A percentile compares a stretch with the other conserved stretches of the same genome.
phyloP scores from a whole-genome alignment of 1,139 yeast species.

The Yamadazyma atlantica region DNA sequence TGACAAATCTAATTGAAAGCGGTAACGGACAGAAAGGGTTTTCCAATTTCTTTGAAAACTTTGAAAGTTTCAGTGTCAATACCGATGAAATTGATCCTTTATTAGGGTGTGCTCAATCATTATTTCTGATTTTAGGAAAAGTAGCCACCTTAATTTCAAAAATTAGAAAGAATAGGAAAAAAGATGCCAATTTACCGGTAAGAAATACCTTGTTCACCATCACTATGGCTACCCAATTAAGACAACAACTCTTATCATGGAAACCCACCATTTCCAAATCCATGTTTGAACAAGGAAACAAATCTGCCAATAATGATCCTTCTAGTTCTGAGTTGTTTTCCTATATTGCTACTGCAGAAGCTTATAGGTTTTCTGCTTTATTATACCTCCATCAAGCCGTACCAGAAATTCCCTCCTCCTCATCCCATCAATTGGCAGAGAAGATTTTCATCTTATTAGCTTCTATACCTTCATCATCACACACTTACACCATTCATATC shows the following conservation, averaged over 20 bases:
- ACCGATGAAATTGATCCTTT: conserved; percentile 57
- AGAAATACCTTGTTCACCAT: conserved; percentile 48
- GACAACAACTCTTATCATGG: conserved; percentile 55
- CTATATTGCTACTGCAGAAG: conserved; percentile 68
- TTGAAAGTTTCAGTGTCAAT: conserved; percentile 28
- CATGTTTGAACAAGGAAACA: conserved; percentile 28
- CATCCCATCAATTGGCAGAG: conserved; percentile 58
- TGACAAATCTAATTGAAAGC: conserved; percentile 10
- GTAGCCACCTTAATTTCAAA: conserved; percentile 57
- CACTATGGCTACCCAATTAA: conserved; percentile 54
- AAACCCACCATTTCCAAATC: conserved; percentile 44
- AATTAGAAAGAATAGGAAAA: conserved; percentile 34
- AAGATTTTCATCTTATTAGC: conserved; percentile 60
- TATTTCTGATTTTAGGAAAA: conserved; percentile 62
- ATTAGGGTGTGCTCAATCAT: conserved; percentile 63
- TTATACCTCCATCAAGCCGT: conserved; percentile 67
- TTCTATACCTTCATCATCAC: conserved; percentile 60
- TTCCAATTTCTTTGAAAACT: conserved; percentile 29
- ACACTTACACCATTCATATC: conserved; percentile 57
- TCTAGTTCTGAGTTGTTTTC: conserved; percentile 55
- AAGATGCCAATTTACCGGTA: conserved; percentile 9
- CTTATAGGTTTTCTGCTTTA: conserved; percentile 59
- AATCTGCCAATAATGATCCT: conserved; percentile 14
- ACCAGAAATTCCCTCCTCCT: conserved; percentile 60
- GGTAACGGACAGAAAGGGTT: conserved; percentile 14